phyloP scores from a whole-genome alignment of 345 rosid species.

The Syzygium oleosum region DNA sequence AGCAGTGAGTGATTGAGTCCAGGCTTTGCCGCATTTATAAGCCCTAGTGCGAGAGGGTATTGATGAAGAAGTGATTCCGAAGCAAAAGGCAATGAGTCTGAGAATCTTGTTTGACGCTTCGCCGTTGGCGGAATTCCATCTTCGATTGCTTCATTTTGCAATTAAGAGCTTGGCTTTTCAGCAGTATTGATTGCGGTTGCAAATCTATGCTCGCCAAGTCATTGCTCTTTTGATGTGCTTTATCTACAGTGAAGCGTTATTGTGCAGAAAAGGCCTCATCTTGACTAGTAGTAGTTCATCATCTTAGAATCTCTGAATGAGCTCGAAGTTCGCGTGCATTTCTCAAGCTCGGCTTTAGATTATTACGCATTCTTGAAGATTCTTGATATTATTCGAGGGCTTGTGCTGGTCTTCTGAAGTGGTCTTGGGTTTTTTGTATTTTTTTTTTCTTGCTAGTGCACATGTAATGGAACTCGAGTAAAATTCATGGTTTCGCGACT shows the following conservation, averaged over 20 bases:
- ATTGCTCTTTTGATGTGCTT: not conserved
- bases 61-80: conserved; percentile 8
- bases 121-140: not conserved
- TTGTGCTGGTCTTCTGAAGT: not conserved
- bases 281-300: not conserved
- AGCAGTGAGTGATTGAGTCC: not conserved
- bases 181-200: not conserved
- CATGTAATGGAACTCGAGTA: not conserved
- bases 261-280: not conserved
- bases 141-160: not conserved
- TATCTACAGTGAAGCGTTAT: not conserved
- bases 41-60: conserved; percentile 1
- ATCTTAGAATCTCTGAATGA: not conserved
- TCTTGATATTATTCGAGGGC: not conserved
- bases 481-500: not conserved
- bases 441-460: not conserved
- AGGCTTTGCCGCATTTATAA: not conserved
- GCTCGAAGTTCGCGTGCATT: not conserved
- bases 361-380: not conserved
- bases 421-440: not conserved
- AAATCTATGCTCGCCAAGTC: not conserved
- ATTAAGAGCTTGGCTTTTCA: not conserved
- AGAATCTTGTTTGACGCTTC: not conserved
- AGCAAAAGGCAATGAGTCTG: not conserved
- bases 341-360: not conserved